Base-by-base conservation (phyloP, 1,284 basidiomycete genomes). In the Cutaneotrichosporon sp. region DNA sequence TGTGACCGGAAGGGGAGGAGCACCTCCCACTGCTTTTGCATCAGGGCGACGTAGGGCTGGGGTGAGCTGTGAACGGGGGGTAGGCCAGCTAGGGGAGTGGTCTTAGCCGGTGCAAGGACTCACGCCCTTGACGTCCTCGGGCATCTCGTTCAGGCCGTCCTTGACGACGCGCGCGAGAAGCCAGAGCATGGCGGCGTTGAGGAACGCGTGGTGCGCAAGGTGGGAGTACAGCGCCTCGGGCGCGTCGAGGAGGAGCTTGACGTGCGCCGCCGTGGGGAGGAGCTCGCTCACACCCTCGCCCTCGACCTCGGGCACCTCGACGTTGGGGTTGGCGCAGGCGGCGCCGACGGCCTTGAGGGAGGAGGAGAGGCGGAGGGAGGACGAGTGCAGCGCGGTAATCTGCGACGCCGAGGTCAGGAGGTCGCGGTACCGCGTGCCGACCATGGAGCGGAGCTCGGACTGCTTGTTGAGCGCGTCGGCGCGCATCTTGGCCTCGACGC, bases 341-440 rank as follows among this genome's bases (percentile, higher is more conserved):
- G 62, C 58, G 2, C 71, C 68, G 33, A 80, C 71, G 5, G 69
- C 66, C 27, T 72, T 64, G 33, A 81, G 67, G 65, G 81, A 38
- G 67, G 77, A 45, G 4, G 77, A 77, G n/a, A 80, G 66, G 24
- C 73, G 63, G 81, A 87, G 62, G 73, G 83, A 78, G 33, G 83
- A 82, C 45, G 83, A 84, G 63, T 77, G 79, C 18, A 79, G 66
- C 4, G 77, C 84, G 33, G 92, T 89, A 56, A 95, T 95, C 10
- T 91, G 91, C 1, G 90, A 87, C 0, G 93, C 94, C 0, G 93
- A 92, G 69, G 93, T 89, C 20, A 97, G 82, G 24, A 97, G 84
- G 78, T 97, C 94, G 55, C 94, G 88, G 80, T 97, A 97, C 65
- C 93, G 87, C 84, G 95, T 93, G 78, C 92, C 93, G 77, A 97